Evolutionary conservation across 257 asterid species (phyloP).

Genomic region (Echium plantagineum): DNA sequence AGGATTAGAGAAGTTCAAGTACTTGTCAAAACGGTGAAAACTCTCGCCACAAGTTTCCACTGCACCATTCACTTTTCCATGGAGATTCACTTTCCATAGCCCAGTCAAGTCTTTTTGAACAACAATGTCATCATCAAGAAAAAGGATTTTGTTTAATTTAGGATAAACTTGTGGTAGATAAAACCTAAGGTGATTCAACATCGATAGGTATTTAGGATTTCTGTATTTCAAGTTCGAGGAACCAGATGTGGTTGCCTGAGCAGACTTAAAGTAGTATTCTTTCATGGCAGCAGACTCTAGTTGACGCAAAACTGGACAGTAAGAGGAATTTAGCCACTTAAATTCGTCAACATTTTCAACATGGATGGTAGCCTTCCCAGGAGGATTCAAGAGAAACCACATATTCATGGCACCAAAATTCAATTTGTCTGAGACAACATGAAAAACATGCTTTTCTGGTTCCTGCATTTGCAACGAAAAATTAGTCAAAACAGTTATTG

Average conservation of each 20-base stretch:
- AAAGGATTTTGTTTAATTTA: slow-evolving; percentile 65
- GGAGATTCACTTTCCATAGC: slow-evolving; percentile 65
- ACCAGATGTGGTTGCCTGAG: slow-evolving; percentile 76
- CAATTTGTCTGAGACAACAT: slow-evolving; percentile 92
- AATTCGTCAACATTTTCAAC: slow-evolving; percentile 97
- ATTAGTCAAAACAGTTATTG: no score
- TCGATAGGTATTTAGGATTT: slow-evolving; percentile 46
- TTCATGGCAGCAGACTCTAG: slow-evolving; percentile 97
- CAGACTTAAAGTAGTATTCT: slow-evolving; percentile 90
- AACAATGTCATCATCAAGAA: slow-evolving; percentile 78
- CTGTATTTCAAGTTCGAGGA: slow-evolving; percentile 68
- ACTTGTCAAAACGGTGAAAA: slow-evolving; percentile 65
- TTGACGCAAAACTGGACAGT: slow-evolving; percentile 83
- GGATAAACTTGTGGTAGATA: slow-evolving; percentile 77
- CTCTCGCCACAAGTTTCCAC: slow-evolving; percentile 89
- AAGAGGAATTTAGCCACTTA: slow-evolving; percentile 96
- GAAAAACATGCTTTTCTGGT: slow-evolving; percentile 88
- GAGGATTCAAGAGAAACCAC: slow-evolving; percentile 99
- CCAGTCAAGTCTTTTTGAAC: slow-evolving; percentile 78
- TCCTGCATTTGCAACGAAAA: slow-evolving; percentile 45
- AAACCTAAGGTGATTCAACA: slow-evolving; percentile 68
- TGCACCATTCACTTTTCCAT: slow-evolving; percentile 83
- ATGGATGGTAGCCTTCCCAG: slow-evolving; percentile 91
- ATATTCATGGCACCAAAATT: slow-evolving; percentile 98
- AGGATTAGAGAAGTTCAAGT: slow-evolving; percentile 73